phyloP scores from a whole-genome alignment of 495 filamentous ascomycete genomes.

The Lineolata rhizophorae region DNA sequence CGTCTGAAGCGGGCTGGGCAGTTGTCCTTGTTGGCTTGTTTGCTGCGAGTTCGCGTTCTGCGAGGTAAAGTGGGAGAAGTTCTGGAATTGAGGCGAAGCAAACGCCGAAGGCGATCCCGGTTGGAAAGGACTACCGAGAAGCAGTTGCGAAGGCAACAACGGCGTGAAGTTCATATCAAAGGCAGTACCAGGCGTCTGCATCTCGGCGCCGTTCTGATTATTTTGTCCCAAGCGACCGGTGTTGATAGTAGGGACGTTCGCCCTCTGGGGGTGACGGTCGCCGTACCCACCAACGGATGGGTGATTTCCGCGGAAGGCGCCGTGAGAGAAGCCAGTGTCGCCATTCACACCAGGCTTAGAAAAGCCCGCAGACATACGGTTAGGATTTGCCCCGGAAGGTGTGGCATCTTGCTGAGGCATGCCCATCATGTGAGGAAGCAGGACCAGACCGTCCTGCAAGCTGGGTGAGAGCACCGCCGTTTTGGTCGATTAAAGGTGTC shows the following conservation, averaged over 20 bases:
- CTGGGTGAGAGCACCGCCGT: slow-evolving; percentile 48
- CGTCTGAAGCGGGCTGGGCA: slow-evolving; percentile 38
- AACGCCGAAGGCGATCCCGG: slow-evolving; percentile 82
- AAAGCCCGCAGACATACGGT: slow-evolving; percentile 25
- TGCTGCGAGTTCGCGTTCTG: slow-evolving; percentile 36
- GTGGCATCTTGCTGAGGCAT: slow-evolving; percentile 66
- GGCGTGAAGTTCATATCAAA: slow-evolving; percentile 98
- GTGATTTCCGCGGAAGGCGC: slow-evolving; percentile 65
- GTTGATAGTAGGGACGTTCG: slow-evolving; percentile 85
- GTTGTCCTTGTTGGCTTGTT: slow-evolving; percentile 31
- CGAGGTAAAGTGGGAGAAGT: slow-evolving; percentile 54
- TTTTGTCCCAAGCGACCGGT: slow-evolving; percentile 34
- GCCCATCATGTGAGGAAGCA: slow-evolving; percentile 54
- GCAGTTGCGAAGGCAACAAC: slow-evolving; percentile 76
- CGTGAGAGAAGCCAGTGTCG: slow-evolving; percentile 69
- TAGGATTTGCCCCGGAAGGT: slow-evolving; percentile 32
- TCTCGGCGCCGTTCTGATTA: slow-evolving; percentile 40
- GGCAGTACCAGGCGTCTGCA: slow-evolving; percentile 68
- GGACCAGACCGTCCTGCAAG: slow-evolving; percentile 51
- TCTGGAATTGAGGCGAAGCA: slow-evolving; percentile 75
- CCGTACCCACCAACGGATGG: slow-evolving; percentile 46
- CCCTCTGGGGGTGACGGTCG: slow-evolving; percentile 60
- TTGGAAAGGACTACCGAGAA: slow-evolving; percentile 91
- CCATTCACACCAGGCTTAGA: slow-evolving; percentile 53
- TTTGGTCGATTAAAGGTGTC: slow-evolving; percentile 29